phyloP scores from a whole-genome alignment of 257 asterid genomes.

The Forsythia suspensa region DNA sequence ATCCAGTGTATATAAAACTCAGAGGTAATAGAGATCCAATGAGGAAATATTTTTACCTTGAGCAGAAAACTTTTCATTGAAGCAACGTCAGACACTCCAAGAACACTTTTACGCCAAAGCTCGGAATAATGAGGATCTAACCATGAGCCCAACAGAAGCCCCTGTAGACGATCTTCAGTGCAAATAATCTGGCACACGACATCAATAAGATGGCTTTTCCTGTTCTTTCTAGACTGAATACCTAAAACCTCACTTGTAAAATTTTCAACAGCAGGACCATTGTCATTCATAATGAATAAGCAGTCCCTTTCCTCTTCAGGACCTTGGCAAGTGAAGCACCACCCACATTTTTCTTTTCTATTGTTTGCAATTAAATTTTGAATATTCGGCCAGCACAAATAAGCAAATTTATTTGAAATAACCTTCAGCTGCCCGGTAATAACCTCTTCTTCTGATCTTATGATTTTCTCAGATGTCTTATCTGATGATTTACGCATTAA shows the following conservation, averaged over 20 bases:
- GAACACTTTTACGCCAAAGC: slow-evolving; percentile 65
- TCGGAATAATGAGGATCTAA: slow-evolving; percentile 68
- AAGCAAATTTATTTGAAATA: slow-evolving; percentile 53
- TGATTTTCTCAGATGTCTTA: slow-evolving; percentile 45
- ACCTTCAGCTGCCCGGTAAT: slow-evolving; percentile 68
- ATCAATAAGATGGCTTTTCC: slow-evolving; percentile 73
- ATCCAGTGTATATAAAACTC: slow-evolving; percentile 8
- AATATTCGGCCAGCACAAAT: slow-evolving; percentile 71
- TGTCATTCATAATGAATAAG: slow-evolving; percentile 55
- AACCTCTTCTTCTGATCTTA: slow-evolving; percentile 57
- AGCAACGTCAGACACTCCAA: slow-evolving; percentile 44
- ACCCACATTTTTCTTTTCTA: slow-evolving; percentile 86
- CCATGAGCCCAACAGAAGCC: slow-evolving; percentile 94
- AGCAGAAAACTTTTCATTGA: slow-evolving; percentile 57
- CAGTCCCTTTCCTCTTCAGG: slow-evolving; percentile 74
- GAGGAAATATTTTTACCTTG: slow-evolving; percentile 43
- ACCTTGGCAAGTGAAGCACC: slow-evolving; percentile 81
- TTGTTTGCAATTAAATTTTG: slow-evolving; percentile 31
- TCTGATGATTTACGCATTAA: slow-evolving; percentile 48
- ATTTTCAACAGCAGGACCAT: slow-evolving; percentile 49
- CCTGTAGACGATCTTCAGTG: slow-evolving; percentile 80
- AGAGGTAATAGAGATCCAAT: not conserved
- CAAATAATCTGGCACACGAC: slow-evolving; percentile 66
- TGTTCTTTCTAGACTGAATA: slow-evolving; percentile 34
- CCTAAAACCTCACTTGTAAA: slow-evolving; percentile 59